Evolutionary conservation across 192 early-diverging fungal genomes (phyloP).

Genomic region (Entomortierella chlamydospora): DNA sequence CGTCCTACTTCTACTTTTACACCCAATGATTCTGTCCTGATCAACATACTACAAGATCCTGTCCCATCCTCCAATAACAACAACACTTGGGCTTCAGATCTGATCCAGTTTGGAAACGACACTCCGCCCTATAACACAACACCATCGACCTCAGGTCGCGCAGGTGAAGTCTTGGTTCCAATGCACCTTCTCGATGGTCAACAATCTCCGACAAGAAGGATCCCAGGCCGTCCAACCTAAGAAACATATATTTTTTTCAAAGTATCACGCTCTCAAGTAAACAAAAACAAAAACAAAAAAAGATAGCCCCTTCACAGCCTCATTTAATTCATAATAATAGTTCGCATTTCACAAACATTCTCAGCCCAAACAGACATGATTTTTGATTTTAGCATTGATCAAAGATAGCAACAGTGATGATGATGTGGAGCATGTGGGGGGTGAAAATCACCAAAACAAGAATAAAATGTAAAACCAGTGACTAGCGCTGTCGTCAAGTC

Average conservation of each 20-base stretch:
- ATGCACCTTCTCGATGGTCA: not conserved
- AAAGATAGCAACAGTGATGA: no score
- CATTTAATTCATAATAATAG: not conserved
- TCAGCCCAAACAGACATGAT: no score
- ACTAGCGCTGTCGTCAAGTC: no score
- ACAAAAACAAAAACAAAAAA: constrained; percentile 9
- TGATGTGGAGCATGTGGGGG: no score
- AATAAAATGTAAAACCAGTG: no score
- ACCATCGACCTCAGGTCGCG: not conserved
- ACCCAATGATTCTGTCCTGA: not conserved
- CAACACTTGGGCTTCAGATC: not conserved
- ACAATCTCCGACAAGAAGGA: not conserved
- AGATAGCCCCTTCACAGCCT: not conserved
- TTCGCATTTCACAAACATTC: no score
- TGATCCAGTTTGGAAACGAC: not conserved
- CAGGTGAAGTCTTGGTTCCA: constrained; percentile 14
- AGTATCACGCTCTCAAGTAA: no score
- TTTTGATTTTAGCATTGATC: no score
- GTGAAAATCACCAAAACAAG: no score
- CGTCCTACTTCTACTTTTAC: no score
- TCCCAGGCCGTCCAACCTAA: no score
- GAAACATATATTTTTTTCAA: not conserved
- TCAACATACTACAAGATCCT: not conserved
- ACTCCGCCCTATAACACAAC: not conserved
- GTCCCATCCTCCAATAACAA: not conserved